A percentile compares a stretch with the other conserved stretches of the same genome.
Evolutionary conservation across 768 basidiomycete species (phyloP).

Genomic region (Boletus pseudo-olivaceus): DNA sequence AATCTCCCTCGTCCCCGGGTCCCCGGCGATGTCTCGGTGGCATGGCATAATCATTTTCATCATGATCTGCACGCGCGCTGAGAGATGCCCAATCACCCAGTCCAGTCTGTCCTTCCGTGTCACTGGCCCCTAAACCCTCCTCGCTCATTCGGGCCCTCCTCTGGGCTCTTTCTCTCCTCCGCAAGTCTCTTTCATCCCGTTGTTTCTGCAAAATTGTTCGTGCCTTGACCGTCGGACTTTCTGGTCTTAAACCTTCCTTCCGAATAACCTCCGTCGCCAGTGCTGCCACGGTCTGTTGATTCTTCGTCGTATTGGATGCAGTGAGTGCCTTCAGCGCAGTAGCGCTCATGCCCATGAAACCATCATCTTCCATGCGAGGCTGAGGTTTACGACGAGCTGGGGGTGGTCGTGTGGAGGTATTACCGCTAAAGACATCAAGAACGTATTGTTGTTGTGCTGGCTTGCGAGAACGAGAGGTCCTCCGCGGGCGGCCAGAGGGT

Average conservation of each 20-base stretch:
- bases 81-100: conserved; percentile 2
- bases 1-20: conserved; percentile 81
- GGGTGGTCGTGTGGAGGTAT: conserved; percentile 26
- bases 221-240: conserved; percentile 75
- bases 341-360: conserved; percentile 65
- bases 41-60: conserved; percentile 27
- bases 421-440: conserved; percentile 38
- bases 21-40: conserved; percentile 51
- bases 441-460: conserved; percentile 32
- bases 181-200: conserved; percentile 55
- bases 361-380: conserved; percentile 34
- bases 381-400: conserved; percentile 45
- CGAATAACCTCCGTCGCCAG: conserved; percentile 70
- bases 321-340: conserved; percentile 69
- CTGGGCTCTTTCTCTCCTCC: conserved; percentile 56
- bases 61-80: conserved; percentile 11
- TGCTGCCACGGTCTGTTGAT: conserved; percentile 61
- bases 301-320: conserved; percentile 64
- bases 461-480: conserved; percentile 52
- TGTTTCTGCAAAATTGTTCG: conserved; percentile 65
- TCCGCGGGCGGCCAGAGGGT: conserved; percentile 33
- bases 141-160: conserved; percentile 52
- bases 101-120: conserved; percentile 30
- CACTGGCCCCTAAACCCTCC: conserved; percentile 25
- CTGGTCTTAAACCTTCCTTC: conserved; percentile 67